A percentile compares a stretch with the other conserved stretches of the same genome.
These are phyloP conservation scores for Cytospora chrysosperma DNA, from an alignment of 2,329 filamentous ascomycete genomes.

Conservation along the genomic window DNA sequence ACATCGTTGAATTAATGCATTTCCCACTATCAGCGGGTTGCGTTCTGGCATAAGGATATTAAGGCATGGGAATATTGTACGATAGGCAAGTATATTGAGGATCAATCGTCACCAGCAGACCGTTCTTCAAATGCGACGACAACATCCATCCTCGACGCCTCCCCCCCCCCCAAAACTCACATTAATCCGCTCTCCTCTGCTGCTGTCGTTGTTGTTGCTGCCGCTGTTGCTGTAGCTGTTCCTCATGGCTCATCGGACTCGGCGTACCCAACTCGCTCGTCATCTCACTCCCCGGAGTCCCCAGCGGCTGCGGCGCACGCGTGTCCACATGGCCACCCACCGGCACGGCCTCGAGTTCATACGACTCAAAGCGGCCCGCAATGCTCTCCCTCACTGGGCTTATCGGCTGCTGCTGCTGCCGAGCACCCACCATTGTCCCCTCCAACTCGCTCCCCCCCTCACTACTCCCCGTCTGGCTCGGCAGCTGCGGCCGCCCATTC, in stretches of 20 bases:
- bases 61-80: not conserved
- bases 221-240: conserved; percentile 5
- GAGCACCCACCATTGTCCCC: conserved; percentile 2
- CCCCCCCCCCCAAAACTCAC: not conserved
- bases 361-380: conserved; percentile 44
- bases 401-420: conserved; percentile 22
- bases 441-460: conserved; percentile 17
- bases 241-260: conserved; percentile 19
- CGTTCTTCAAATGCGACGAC: not conserved
- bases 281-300: conserved; percentile 21
- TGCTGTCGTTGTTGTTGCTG: not conserved
- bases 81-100: not conserved
- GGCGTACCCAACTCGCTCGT: conserved; percentile 20
- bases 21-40: not conserved
- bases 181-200: not conserved
- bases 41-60: not conserved
- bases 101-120: not conserved
- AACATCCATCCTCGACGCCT: too few species aligned
- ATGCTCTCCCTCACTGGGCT: conserved; percentile 29
- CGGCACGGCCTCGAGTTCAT: conserved; percentile 32
- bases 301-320: conserved; percentile 15
- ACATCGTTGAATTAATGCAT: not conserved
- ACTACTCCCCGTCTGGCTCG: not conserved
- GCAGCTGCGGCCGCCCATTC: not conserved
- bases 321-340: not conserved